phyloP scores from a whole-genome alignment of 495 filamentous ascomycete species.

The Xylaria palmicola region DNA sequence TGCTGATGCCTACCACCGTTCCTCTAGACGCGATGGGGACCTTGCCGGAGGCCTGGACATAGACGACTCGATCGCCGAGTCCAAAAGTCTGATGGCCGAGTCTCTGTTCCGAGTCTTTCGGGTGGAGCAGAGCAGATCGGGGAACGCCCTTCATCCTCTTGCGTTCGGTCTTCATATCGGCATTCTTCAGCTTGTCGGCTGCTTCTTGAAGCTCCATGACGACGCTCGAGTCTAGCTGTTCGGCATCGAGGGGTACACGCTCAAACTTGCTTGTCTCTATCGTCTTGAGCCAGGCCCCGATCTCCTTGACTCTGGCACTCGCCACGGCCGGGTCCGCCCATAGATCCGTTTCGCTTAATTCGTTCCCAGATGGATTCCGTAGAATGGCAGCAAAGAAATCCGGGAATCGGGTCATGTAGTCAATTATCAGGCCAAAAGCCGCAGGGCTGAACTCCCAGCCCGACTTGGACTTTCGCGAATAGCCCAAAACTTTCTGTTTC shows the following conservation, averaged over 20 bases:
- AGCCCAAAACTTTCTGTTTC: slow-evolving; percentile 94
- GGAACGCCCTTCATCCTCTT: slow-evolving; percentile 76
- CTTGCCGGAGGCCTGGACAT: slow-evolving; percentile 88
- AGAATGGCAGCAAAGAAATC: slow-evolving; percentile 90
- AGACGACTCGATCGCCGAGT: slow-evolving; percentile 88
- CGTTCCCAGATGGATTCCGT: slow-evolving; percentile 53
- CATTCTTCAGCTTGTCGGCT: slow-evolving; percentile 58
- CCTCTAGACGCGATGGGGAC: slow-evolving; percentile 91
- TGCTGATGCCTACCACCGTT: slow-evolving; percentile 88
- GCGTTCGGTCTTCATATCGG: slow-evolving; percentile 45
- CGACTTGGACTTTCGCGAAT: slow-evolving; percentile 75
- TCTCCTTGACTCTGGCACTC: slow-evolving; percentile 74
- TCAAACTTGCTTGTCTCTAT: slow-evolving; percentile 89
- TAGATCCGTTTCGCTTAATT: slow-evolving; percentile 72
- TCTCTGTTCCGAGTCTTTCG: slow-evolving; percentile 86
- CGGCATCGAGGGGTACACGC: slow-evolving; percentile 87
- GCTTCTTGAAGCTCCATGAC: slow-evolving; percentile 79
- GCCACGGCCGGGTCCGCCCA: slow-evolving; percentile 68
- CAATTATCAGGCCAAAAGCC: slow-evolving; percentile 71
- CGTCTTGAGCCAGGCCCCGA: slow-evolving; percentile 86
- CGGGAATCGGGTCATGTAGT: slow-evolving; percentile 93
- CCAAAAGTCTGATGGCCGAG: slow-evolving; percentile 80
- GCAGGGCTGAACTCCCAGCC: slow-evolving; percentile 96
- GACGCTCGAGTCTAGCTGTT: slow-evolving; percentile 89
- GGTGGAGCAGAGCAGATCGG: slow-evolving; percentile 82